Evolutionary conservation across 1,139 yeast species (phyloP).

Genomic region (Barnettozyma hawaiiensis): DNA sequence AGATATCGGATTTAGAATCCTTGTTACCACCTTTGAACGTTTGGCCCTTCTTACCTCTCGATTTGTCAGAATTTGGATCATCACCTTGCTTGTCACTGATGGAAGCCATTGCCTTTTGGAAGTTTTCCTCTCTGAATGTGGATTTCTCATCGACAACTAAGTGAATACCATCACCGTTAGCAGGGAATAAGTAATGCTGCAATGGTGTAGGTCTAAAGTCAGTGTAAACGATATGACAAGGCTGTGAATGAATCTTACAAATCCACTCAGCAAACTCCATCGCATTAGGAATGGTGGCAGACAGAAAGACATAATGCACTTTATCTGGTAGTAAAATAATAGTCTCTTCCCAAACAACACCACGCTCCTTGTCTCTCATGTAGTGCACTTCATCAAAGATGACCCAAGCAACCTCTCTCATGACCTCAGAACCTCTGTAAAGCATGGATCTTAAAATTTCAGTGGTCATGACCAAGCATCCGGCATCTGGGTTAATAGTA

Average conservation of each 20-base stretch:
- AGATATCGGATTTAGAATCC: slow-evolving; percentile 84
- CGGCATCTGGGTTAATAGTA: slow-evolving; percentile 93
- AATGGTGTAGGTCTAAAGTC: slow-evolving; percentile 98
- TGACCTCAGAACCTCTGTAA: slow-evolving; percentile 88
- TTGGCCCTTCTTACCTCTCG: slow-evolving; percentile 73
- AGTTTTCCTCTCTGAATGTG: slow-evolving; percentile 91
- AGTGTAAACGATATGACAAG: slow-evolving; percentile 97
- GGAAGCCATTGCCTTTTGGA: slow-evolving; percentile 97
- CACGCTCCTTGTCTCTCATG: slow-evolving; percentile 93
- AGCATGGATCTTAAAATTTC: slow-evolving; percentile 91
- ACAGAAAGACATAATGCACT: slow-evolving; percentile 78
- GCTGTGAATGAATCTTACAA: slow-evolving; percentile 89
- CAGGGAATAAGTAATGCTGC: slow-evolving; percentile 95
- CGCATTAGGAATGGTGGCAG: slow-evolving; percentile 98
- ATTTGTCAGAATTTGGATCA: slow-evolving; percentile 58
- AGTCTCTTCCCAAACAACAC: slow-evolving; percentile 99
- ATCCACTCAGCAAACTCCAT: slow-evolving; percentile 99
- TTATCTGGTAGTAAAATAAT: slow-evolving; percentile 93
- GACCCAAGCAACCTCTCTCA: slow-evolving; percentile 97
- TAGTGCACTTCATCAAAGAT: slow-evolving; percentile 95
- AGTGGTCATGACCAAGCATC: slow-evolving; percentile 96
- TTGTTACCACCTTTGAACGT: slow-evolving; percentile 86
- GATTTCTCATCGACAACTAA: slow-evolving; percentile 97
- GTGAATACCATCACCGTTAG: slow-evolving; percentile 96
- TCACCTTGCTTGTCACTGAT: slow-evolving; percentile 80